These are phyloP conservation scores for Linum trigynum DNA, from an alignment of 345 rosid genomes.

Conservation along the genomic window DNA sequence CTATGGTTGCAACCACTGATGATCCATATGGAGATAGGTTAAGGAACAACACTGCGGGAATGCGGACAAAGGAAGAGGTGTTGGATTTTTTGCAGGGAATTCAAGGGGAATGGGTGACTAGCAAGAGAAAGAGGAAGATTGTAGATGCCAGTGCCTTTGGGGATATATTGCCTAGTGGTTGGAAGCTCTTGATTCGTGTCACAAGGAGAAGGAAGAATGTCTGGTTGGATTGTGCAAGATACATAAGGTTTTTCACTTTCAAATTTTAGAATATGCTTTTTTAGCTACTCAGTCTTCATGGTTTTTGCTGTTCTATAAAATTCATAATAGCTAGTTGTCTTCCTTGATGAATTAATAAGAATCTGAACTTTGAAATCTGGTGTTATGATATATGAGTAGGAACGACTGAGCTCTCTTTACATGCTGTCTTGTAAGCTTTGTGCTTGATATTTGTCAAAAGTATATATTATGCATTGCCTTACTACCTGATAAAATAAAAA, in stretches of 20 bases:
- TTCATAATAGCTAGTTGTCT: not conserved
- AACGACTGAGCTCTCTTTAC: not conserved
- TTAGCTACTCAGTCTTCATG: not conserved
- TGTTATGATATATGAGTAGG: not conserved
- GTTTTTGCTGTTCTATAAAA: not conserved
- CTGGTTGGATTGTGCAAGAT: slow-evolving; percentile 51
- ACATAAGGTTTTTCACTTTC: slow-evolving; percentile 45
- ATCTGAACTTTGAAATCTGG: not conserved
- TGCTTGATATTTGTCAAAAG: not conserved
- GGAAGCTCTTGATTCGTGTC: slow-evolving; percentile 61
- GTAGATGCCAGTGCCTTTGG: slow-evolving; percentile 48
- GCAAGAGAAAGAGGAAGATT: slow-evolving; percentile 53
- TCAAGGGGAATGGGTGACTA: slow-evolving; percentile 59
- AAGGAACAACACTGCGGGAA: slow-evolving; percentile 44
- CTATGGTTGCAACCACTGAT: slow-evolving; percentile 24
- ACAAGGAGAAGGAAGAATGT: slow-evolving; percentile 33
- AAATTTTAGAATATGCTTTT: not conserved
- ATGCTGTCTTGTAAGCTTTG: not conserved
- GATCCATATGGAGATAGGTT: slow-evolving; percentile 49
- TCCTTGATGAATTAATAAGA: not conserved
- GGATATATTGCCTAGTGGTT: slow-evolving; percentile 43
- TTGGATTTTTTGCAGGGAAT: slow-evolving; percentile 42
- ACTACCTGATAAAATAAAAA: too few species aligned
- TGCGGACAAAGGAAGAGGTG: slow-evolving; percentile 35
- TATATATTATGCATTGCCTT: too few species aligned